Evolutionary conservation across 192 early-diverging fungal species (phyloP), one percentile per base, ranked within the genome.

Genomic region (Backusella circina): DNA sequence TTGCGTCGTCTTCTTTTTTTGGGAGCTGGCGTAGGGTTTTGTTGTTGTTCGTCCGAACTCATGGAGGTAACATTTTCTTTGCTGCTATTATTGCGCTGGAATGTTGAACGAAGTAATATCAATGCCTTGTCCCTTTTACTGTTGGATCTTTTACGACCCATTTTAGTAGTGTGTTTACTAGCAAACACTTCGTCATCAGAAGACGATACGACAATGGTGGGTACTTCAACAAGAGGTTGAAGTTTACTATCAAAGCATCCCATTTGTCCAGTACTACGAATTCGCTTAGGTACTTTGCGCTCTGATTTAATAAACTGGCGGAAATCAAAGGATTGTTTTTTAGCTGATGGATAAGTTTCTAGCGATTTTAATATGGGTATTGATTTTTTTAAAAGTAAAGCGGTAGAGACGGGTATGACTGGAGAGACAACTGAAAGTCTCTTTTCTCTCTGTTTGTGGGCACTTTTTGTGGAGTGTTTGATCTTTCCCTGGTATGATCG

Each of bases 1-100:
- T 68, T 36, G 67, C 67, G 67, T 68, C 36, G 35, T 68, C 67
- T 68, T 68, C 67, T 68, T 18, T 68, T 68, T 68, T 68, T 36
- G 32, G 32, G 18, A 38, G n/a, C 67, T 32, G 31, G 13, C 1
- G 31, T 28, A 33, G 33, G 16, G n/a, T 2, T 21, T 26, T 61
- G 54, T 12, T 61, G 54, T 12, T 61, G 54, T 3, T 61, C 54
- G 10, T 61, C 67, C 18, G 32, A 33, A 5, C 36, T 36, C 32
- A 36, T 21, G 32, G 67, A 38, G 36, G 67, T 23, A 36, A 23
- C 21, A 38, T 23, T 38, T 8, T 33, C 32, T 36, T 68, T 68
- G 36, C n/a, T 23, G 8, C 7, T n/a, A 36, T 68, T 33, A 5
- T 1, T 36, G 12, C 67, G 32, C 1, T 37, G 67, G 36, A 68